phyloP scores from a whole-genome alignment of 1,284 basidiomycete species.

The Heimioporus retisporus region DNA sequence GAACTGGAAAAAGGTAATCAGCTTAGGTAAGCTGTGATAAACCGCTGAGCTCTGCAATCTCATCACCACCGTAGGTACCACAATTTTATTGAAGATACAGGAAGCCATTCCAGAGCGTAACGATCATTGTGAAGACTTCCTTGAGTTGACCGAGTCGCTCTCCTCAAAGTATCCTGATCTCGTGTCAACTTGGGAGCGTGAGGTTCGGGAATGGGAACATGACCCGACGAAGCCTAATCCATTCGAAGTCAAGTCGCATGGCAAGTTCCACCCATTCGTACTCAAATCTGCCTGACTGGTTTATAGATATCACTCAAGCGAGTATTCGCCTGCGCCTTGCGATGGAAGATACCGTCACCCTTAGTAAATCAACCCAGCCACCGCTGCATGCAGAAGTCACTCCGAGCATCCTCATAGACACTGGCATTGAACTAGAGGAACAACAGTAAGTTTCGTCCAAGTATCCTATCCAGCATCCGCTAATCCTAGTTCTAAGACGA shows the following conservation, averaged over 20 bases:
- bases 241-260: conserved; percentile 1
- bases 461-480: no score
- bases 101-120: conserved; percentile 7
- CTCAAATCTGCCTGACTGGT: no score
- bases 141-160: not conserved
- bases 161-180: not conserved
- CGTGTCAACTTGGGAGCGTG: not conserved
- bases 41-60: no score
- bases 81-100: conserved; percentile 11
- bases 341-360: not conserved
- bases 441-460: not conserved
- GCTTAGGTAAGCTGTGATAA: conserved; percentile 1
- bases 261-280: not conserved
- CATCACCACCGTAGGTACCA: no score
- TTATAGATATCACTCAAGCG: conserved; percentile 9
- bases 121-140: not conserved
- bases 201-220: conserved; percentile 1
- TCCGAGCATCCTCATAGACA: conserved; percentile 3
- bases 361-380: not conserved
- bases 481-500: no score
- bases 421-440: not conserved
- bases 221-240: not conserved
- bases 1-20: conserved; percentile 11
- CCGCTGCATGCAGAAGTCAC: not conserved
- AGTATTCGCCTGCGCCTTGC: not conserved